Percentiles rank a stretch among this genome's conserved stretches.
Evolutionary conservation across 2,329 filamentous ascomycete genomes (phyloP).

Genomic region (Paracorniculantispora psalliotae): DNA sequence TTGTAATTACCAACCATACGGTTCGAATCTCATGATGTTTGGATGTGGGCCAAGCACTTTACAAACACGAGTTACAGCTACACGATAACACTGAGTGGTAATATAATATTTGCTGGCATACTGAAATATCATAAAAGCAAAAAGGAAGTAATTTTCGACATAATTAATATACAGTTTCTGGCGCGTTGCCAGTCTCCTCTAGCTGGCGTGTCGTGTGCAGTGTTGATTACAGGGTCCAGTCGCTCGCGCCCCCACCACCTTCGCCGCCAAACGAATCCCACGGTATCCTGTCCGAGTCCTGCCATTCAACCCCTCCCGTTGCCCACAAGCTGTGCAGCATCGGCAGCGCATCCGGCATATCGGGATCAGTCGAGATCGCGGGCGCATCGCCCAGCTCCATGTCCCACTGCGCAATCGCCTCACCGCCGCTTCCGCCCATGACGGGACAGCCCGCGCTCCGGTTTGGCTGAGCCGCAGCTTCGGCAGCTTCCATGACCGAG

Average conservation of each 20-base stretch:
- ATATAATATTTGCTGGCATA: too few species aligned
- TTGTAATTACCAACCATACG: too few species aligned
- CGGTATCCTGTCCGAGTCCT: neutral
- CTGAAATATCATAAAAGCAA: too few species aligned
- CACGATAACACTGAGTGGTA: too few species aligned
- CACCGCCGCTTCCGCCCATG: neutral
- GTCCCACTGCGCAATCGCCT: conserved; percentile 4
- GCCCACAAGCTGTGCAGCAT: conserved; percentile 7
- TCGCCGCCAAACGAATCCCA: neutral
- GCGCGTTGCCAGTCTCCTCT: too few species aligned
- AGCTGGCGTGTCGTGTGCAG: neutral
- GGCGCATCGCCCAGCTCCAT: neutral
- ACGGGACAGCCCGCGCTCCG: conserved; percentile 1
- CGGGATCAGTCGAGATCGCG: neutral
- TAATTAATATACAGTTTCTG: neutral
- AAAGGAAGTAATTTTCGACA: too few species aligned
- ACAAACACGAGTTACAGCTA: too few species aligned
- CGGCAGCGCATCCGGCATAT: conserved; percentile 5
- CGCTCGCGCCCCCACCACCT: neutral
- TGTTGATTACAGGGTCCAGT: neutral
- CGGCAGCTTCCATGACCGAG: neutral
- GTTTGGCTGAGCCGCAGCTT: neutral
- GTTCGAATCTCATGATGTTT: too few species aligned
- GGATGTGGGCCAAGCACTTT: too few species aligned
- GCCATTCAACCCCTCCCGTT: conserved; percentile 1